phyloP scores from a whole-genome alignment of 176 grass and related monocot genomes.

The Eremochloa ophiuroides region DNA sequence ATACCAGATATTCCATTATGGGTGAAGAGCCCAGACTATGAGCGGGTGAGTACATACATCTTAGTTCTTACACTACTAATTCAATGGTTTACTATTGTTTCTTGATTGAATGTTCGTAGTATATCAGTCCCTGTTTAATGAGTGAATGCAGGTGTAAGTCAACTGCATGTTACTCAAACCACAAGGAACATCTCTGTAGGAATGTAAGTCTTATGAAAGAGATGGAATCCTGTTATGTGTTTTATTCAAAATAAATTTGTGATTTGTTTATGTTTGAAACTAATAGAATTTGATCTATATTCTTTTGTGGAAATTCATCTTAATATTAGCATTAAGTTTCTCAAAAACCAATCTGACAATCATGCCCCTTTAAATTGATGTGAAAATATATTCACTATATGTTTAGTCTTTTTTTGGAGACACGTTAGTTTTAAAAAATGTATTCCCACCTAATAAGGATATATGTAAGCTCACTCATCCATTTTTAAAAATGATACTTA shows the following conservation, averaged over 20 bases:
- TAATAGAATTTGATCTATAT: background rate
- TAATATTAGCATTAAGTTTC: background rate
- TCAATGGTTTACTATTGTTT: background rate
- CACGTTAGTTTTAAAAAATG: background rate
- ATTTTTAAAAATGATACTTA: background rate
- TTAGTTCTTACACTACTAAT: background rate
- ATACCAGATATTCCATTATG: slow-evolving; percentile 82
- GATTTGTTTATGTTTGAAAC: background rate
- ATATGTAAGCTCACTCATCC: background rate
- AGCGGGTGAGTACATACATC: slow-evolving; percentile 41
- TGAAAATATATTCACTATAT: background rate
- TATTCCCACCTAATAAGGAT: background rate
- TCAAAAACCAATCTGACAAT: background rate
- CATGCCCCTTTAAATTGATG: background rate
- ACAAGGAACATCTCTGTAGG: background rate
- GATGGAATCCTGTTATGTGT: background rate
- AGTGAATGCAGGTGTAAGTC: background rate
- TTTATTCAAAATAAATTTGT: background rate
- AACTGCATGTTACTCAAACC: background rate
- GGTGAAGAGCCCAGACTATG: slow-evolving; percentile 92
- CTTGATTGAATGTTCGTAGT: background rate
- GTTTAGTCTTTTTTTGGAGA: background rate
- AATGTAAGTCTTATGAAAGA: background rate
- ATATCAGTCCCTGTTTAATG: background rate
- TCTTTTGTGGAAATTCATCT: background rate